Evolutionary conservation across 2,329 filamentous ascomycete species (phyloP).

Genomic region (Pseudogymnoascus sp.): DNA sequence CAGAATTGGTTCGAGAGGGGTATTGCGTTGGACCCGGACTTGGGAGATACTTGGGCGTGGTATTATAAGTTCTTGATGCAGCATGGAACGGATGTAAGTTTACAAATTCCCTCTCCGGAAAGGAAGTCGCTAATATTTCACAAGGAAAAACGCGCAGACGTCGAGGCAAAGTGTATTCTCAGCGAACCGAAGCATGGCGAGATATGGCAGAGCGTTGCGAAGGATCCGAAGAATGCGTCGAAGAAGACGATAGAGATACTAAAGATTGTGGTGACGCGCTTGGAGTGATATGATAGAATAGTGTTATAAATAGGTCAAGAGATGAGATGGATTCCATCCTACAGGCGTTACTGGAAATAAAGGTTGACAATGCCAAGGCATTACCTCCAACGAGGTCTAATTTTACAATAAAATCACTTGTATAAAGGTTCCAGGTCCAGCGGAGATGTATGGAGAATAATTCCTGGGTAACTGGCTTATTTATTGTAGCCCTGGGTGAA

Average conservation of each 20-base stretch:
- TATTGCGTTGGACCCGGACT: constrained; percentile 74
- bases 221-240: constrained; percentile 73
- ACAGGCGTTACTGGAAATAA: background rate
- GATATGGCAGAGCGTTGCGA: constrained; percentile 77
- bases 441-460: background rate
- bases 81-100: constrained; percentile 69
- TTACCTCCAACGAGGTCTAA: background rate
- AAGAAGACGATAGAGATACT: constrained; percentile 73
- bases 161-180: constrained; percentile 68
- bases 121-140: constrained; percentile 11
- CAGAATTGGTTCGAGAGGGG: constrained; percentile 98
- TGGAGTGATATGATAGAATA: constrained; percentile 20
- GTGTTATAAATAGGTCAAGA: background rate
- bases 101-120: background rate
- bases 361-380: constrained; percentile 2
- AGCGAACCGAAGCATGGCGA: constrained; percentile 91
- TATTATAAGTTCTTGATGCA: constrained; percentile 89
- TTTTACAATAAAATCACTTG: background rate
- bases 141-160: constrained; percentile 76
- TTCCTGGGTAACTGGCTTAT: background rate
- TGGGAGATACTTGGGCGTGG: constrained; percentile 95
- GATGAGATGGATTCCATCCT: background rate
- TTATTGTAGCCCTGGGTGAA: background rate
- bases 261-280: constrained; percentile 58
- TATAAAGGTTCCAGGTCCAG: background rate